phyloP scores from a whole-genome alignment of 352 stramenopile genomes.

The Globisporangium cystogenes region DNA sequence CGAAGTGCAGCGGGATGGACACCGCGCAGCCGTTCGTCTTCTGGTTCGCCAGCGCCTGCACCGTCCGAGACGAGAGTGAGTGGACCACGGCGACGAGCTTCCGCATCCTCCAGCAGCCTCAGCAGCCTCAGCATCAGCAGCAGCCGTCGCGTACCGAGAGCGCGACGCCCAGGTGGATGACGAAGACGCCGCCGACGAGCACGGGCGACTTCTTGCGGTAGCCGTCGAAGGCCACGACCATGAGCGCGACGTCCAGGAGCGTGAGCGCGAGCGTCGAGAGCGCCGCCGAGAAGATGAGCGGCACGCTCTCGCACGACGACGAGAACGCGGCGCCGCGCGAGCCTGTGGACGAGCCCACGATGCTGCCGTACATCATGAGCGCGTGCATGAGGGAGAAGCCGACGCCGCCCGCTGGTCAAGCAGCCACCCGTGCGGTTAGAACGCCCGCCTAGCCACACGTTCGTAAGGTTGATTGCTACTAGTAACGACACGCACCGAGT shows the following conservation, averaged over 20 bases:
- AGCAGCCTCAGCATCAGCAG: too few species aligned
- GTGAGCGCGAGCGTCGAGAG: slow-evolving; percentile 73
- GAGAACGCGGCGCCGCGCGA: slow-evolving; percentile 70
- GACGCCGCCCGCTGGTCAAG: slow-evolving; percentile 70
- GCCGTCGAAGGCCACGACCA: slow-evolving; percentile 78
- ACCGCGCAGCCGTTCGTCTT: slow-evolving; percentile 71
- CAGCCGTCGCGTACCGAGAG: slow-evolving; percentile 45
- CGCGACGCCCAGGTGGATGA: slow-evolving; percentile 71
- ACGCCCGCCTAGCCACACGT: too few species aligned
- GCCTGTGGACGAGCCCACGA: slow-evolving; percentile 63
- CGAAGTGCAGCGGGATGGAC: slow-evolving; percentile 75
- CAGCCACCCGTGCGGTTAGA: too few species aligned
- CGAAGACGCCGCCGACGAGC: slow-evolving; percentile 40
- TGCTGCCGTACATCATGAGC: slow-evolving; percentile 81
- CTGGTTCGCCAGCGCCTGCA: slow-evolving; percentile 63
- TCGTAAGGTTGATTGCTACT: too few species aligned
- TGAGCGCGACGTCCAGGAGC: slow-evolving; percentile 71
- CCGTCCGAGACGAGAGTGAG: too few species aligned
- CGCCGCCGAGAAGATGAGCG: slow-evolving; percentile 61
- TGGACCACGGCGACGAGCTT: too few species aligned
- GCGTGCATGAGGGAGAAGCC: slow-evolving; percentile 82
- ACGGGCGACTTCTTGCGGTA: slow-evolving; percentile 60
- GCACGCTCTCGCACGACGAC: slow-evolving; percentile 59
- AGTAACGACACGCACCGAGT: slow-evolving; percentile 47
- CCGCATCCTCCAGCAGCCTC: too few species aligned